Conservation (phyloP, 23 red algal genomes). For the Chondrus crispus region DNA sequence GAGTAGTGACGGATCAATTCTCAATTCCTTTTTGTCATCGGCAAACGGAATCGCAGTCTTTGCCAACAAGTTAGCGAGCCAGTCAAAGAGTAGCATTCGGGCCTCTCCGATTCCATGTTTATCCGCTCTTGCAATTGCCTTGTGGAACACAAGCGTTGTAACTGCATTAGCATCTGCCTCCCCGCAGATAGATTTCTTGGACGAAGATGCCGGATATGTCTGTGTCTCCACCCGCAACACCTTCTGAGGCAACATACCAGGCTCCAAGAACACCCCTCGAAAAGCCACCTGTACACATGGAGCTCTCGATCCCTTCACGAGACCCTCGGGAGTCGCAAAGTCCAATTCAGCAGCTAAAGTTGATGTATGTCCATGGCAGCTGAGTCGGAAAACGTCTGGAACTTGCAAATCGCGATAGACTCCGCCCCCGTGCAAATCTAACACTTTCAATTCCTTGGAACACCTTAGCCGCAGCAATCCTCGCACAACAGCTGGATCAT, state of each 20-base stretch:
- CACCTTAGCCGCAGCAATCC: constrained; percentile 24
- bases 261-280: constrained; percentile 54
- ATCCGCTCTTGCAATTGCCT: constrained; percentile 26
- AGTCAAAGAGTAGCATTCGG: constrained; percentile 47
- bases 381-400: constrained; percentile 32
- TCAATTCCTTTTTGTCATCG: background rate
- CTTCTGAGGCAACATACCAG: constrained; percentile 41
- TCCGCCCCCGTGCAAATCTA: constrained; percentile 35
- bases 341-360: constrained; percentile 45
- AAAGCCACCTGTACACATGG: constrained; percentile 50
- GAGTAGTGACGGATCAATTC: background rate
- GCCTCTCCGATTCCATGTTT: constrained; percentile 37
- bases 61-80: constrained; percentile 37
- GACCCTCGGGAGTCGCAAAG: background rate
- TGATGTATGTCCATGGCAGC: constrained; percentile 40
- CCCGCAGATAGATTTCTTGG: constrained; percentile 1
- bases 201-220: background rate
- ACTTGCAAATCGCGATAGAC: constrained; percentile 41
- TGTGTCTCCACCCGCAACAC: constrained; percentile 47
- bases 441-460: background rate
- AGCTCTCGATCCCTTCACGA: background rate
- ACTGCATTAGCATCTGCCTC: constrained; percentile 52
- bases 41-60: background rate
- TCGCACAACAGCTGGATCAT: constrained; percentile 50
- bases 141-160: constrained; percentile 38